A percentile compares a stretch with the other conserved stretches of the same genome.
Evolutionary conservation across 1,139 yeast species (phyloP).

Genomic region (Saccharomyces hybrid): DNA sequence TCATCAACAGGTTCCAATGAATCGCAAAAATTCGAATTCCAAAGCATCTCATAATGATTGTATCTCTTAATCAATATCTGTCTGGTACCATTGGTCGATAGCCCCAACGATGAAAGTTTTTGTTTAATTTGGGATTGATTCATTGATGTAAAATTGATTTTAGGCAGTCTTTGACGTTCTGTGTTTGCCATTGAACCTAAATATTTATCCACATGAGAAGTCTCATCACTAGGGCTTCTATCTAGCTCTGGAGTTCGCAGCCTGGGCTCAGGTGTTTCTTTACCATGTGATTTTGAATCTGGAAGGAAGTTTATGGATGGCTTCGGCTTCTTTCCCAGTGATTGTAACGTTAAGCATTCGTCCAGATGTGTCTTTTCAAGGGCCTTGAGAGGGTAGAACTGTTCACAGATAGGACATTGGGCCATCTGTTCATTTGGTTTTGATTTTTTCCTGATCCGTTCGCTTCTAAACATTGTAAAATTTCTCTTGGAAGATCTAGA

Average conservation of each 20-base stretch:
- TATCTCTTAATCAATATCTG: constrained; percentile 61
- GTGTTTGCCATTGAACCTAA: constrained; percentile 18
- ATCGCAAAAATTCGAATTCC: constrained; percentile 73
- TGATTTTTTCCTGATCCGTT: constrained; percentile 5
- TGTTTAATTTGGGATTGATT: constrained; percentile 56
- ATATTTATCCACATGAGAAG: constrained; percentile 21
- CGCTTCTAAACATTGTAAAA: constrained; percentile 2
- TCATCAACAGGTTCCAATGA: constrained; percentile 58
- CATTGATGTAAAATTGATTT: constrained; percentile 54
- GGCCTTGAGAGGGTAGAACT: constrained; percentile 46
- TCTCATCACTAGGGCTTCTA: background rate
- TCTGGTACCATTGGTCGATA: constrained; percentile 59
- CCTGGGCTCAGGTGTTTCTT: background rate
- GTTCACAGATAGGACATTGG: constrained; percentile 66
- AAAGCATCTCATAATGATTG: constrained; percentile 68
- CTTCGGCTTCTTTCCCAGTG: constrained; percentile 14
- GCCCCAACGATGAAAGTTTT: constrained; percentile 45
- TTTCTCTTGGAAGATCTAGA: constrained; percentile 10
- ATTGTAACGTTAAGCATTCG: constrained; percentile 42
- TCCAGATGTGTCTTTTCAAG: constrained; percentile 68
- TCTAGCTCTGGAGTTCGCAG: constrained; percentile 4
- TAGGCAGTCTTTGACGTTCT: constrained; percentile 37
- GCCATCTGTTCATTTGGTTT: constrained; percentile 28
- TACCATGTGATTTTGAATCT: constrained; percentile 2
- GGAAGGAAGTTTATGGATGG: constrained; percentile 6